These are phyloP conservation scores for Nicotiana obtusifolia DNA, from an alignment of 257 asterid species.

Conservation along the genomic window DNA sequence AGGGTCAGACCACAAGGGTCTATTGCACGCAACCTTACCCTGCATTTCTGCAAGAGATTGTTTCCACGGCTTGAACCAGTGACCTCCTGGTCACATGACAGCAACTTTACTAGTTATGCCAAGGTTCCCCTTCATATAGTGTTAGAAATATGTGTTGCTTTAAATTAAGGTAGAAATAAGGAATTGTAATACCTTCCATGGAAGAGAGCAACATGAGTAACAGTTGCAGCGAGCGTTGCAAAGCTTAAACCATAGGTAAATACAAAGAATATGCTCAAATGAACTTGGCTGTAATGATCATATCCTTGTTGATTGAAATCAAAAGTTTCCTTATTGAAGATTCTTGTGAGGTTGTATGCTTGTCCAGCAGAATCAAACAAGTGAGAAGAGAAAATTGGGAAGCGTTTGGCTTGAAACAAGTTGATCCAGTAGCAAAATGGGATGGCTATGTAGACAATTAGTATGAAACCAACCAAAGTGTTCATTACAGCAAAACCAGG, in stretches of 20 bases:
- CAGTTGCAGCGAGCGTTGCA: conserved; percentile 50
- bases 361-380: conserved; percentile 48
- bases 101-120: no score
- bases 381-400: conserved; percentile 53
- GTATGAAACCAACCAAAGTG: conserved; percentile 49
- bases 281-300: conserved; percentile 47
- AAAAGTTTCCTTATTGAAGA: conserved; percentile 32
- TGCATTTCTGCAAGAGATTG: no score
- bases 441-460: conserved; percentile 30
- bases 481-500: conserved; percentile 66
- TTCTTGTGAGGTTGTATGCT: conserved; percentile 39
- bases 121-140: background rate
- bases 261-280: conserved; percentile 49
- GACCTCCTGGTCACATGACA: no score
- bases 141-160: background rate
- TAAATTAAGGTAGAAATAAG: background rate
- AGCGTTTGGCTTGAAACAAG: conserved; percentile 37
- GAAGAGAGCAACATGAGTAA: conserved; percentile 61
- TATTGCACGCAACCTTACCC: no score
- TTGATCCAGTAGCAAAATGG: conserved; percentile 58
- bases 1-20: no score
- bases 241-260: conserved; percentile 51
- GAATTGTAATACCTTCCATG: conserved; percentile 44
- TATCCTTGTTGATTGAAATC: conserved; percentile 42
- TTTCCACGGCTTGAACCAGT: no score